Evolutionary conservation across 2,329 filamentous ascomycete species (phyloP).

Genomic region (Phymatotrichopsis omnivora): DNA sequence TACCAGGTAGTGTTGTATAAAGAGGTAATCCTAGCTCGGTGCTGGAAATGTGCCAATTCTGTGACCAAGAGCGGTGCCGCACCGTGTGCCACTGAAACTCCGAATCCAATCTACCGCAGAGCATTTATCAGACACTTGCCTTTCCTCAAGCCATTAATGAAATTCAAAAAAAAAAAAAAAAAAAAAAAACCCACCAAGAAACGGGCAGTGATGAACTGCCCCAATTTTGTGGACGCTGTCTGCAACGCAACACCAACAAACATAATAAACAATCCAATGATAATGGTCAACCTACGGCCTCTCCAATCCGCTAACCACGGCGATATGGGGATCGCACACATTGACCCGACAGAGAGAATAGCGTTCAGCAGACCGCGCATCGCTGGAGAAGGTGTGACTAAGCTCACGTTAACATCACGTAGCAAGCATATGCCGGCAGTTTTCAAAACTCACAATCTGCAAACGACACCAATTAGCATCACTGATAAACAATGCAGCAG

Average conservation of each 20-base stretch:
- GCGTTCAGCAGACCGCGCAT: conserved; percentile 40
- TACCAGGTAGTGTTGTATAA: conserved; percentile 42
- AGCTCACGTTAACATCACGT: conserved; percentile 12
- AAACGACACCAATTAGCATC: no score
- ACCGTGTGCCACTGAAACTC: conserved; percentile 37
- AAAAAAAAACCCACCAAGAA: conserved; percentile 18
- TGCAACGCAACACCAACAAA: conserved; percentile 40
- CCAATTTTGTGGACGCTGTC: conserved; percentile 36
- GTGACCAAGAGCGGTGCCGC: conserved; percentile 37
- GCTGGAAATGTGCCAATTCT: conserved; percentile 42
- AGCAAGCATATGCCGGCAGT: not conserved
- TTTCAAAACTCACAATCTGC: not conserved
- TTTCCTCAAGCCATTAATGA: no score
- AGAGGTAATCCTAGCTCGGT: conserved; percentile 42
- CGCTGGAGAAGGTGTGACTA: conserved; percentile 33
- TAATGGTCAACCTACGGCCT: conserved; percentile 41
- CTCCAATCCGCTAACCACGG: conserved; percentile 42
- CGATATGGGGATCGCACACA: conserved; percentile 41
- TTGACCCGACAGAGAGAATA: conserved; percentile 43
- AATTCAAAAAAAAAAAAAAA: not conserved
- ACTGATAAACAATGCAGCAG: not conserved
- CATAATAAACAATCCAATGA: conserved; percentile 41
- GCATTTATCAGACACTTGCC: conserved; percentile 1
- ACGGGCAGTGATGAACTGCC: conserved; percentile 38
- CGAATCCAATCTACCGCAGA: conserved; percentile 33